phyloP scores from a whole-genome alignment of 1,284 basidiomycete genomes.

The Leccinum griseonigrum region DNA sequence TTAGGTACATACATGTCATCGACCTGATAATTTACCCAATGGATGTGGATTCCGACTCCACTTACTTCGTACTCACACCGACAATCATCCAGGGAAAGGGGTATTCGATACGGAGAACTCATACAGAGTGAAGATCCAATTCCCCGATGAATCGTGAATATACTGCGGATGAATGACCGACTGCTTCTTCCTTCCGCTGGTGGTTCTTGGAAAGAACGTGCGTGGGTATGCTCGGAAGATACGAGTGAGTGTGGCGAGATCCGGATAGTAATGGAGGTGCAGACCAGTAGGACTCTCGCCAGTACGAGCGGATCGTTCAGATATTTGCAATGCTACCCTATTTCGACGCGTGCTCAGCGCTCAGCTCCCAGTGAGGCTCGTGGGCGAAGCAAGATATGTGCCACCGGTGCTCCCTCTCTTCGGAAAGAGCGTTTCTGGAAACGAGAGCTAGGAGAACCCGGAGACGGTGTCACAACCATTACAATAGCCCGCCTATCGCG shows the following conservation, averaged over 20 bases:
- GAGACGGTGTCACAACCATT: not conserved
- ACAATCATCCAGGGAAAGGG: not conserved
- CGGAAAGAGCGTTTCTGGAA: conserved; percentile 2
- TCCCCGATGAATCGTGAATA: conserved; percentile 1
- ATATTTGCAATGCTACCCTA: conserved; percentile 6
- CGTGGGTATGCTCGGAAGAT: not conserved
- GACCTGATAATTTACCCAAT: conserved; percentile 4
- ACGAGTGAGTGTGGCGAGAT: conserved; percentile 4
- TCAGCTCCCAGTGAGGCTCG: not conserved
- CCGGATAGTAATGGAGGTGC: conserved; percentile 4
- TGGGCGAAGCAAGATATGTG: conserved; percentile 5
- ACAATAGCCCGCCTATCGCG: not conserved
- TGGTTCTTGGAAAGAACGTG: not conserved
- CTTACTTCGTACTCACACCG: conserved; percentile 4
- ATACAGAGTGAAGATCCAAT: conserved; percentile 1
- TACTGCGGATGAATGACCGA: not conserved
- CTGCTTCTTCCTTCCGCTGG: not conserved
- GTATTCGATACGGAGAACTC: conserved; percentile 1
- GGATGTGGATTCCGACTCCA: conserved; percentile 1
- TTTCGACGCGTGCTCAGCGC: not conserved
- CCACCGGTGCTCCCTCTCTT: conserved; percentile 1
- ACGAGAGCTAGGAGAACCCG: not conserved
- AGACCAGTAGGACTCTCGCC: conserved; percentile 10
- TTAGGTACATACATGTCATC: conserved; percentile 7
- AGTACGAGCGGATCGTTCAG: conserved; percentile 9